Conservation (phyloP, 495 filamentous ascomycete species). For the Aspergillus conjunctus region DNA sequence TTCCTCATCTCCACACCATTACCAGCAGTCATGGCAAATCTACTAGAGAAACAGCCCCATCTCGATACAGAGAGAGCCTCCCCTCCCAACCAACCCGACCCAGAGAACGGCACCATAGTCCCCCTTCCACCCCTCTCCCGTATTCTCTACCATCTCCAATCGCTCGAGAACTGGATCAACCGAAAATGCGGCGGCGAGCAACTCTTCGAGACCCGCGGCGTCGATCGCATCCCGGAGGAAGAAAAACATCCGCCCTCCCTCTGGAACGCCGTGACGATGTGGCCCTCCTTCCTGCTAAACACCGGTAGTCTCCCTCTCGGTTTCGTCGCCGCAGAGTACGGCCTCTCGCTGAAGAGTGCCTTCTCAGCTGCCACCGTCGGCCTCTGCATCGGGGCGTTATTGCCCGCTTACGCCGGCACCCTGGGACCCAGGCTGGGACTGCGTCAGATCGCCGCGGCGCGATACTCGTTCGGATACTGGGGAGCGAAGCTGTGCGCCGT, state of each 20-base stretch:
- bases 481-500: conserved; percentile 20
- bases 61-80: no score
- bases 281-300: not conserved
- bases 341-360: not conserved
- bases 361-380: not conserved
- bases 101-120: no score
- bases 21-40: no score
- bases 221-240: not conserved
- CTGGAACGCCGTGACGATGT: not conserved
- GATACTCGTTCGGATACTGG: conserved; percentile 54
- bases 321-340: not conserved
- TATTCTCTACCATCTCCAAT: no score
- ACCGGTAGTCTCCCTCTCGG: not conserved
- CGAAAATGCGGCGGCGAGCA: not conserved
- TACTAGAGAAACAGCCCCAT: no score
- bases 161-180: not conserved
- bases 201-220: not conserved
- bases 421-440: conserved; percentile 54
- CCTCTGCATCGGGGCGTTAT: conserved; percentile 29
- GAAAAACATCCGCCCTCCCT: not conserved
- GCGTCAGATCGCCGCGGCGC: conserved; percentile 57
- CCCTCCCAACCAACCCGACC: no score
- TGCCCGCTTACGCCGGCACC: conserved; percentile 53
- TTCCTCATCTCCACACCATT: no score
- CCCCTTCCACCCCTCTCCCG: no score